Evolutionary conservation across 2,329 filamentous ascomycete genomes (phyloP), one percentile per base, ranked within the genome.

Genomic region (Penicillium sp.): DNA sequence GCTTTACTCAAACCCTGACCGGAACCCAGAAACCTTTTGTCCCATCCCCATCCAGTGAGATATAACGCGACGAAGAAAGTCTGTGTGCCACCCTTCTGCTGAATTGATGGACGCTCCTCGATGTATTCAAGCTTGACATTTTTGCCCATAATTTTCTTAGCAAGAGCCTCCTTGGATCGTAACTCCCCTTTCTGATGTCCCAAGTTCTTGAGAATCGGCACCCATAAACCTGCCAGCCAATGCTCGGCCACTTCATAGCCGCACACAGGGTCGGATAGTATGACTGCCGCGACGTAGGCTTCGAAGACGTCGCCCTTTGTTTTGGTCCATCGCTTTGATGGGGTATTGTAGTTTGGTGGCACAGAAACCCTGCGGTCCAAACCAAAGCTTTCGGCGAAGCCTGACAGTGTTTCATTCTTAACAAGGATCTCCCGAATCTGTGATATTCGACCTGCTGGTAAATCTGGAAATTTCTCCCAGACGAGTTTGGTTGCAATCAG

Each of bases 301-400:
- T 97, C 93, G 67, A 97, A 96, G 19, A 97, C 82, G 70, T 97
- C 93, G 9, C 88, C 93, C 55, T 89, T 81, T 10, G 91, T 86
- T 73, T 97, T 97, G 15, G 79, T 82, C 59, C 83, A 81, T 82
- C 83, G 70, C 82, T 87, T 70, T 69, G 74, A 55, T 68, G 82
- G 51, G 68, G 75, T 47, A 61, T 68, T 25, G 76, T 77, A 60
- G 61, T 82, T 81, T 13, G 65, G 61, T 1, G 82, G 88, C 3
- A 89, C 77, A 29, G 79, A 80, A 8, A 89, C 83, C 33, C 82
- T 83, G 65, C 83, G 79, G 49, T 90, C 83, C 63, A 97, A 83
- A 0, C 83, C 84, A 70, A 96, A 97, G 2, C 81, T 77, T 2
- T 82, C 74, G 21, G 90, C 85, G 69, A 89, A 96, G 13, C 81